phyloP scores from a whole-genome alignment of 1,139 yeast genomes.

The Pneumocystis murina region DNA sequence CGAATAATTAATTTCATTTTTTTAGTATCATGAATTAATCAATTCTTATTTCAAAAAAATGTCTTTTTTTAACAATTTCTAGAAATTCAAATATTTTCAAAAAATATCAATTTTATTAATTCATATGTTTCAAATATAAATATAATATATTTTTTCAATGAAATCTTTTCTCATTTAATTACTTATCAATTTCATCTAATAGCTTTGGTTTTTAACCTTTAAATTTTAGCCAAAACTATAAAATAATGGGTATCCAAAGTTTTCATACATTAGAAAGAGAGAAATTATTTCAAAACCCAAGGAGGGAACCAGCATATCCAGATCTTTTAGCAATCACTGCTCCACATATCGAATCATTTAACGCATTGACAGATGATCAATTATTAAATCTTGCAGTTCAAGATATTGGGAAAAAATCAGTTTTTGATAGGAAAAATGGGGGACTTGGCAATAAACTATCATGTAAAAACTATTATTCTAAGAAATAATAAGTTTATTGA shows the following conservation, averaged over 20 bases:
- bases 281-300: conserved; percentile 70
- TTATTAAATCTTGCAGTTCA: conserved; percentile 68
- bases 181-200: background rate
- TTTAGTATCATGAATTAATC: too few species aligned
- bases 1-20: too few species aligned
- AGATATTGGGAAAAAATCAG: conserved; percentile 75
- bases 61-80: too few species aligned
- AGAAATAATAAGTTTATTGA: background rate
- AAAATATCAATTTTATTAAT: too few species aligned
- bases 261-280: conserved; percentile 87
- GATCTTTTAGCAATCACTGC: conserved; percentile 72
- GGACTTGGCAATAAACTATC: conserved; percentile 67
- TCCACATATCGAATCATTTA: conserved; percentile 92
- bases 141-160: too few species aligned
- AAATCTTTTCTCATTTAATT: too few species aligned
- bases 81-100: too few species aligned
- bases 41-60: too few species aligned
- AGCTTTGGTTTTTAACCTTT: background rate
- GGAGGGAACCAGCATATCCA: conserved; percentile 73
- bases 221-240: background rate
- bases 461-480: conserved; percentile 16
- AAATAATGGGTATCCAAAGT: conserved; percentile 21
- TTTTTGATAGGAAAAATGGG: conserved; percentile 46
- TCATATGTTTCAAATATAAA: too few species aligned
- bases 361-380: conserved; percentile 89